These are phyloP conservation scores for Podila epicladia DNA, from an alignment of 192 early-diverging fungal species.

Conservation along the genomic window DNA sequence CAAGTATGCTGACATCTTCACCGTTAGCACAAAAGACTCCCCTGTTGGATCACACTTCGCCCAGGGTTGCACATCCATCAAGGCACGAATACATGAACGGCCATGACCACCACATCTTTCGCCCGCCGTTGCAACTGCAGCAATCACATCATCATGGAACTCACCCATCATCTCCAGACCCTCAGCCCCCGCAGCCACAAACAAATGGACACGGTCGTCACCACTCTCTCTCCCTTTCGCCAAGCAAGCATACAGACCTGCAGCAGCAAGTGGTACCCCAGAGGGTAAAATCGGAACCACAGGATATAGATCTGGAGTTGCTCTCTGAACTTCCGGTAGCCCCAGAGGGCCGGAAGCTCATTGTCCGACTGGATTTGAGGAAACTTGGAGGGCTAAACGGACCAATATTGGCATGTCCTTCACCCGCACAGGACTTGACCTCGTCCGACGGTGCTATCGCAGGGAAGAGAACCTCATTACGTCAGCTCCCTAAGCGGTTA, in stretches of 20 bases:
- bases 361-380: constrained; percentile 37
- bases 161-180: not conserved
- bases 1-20: not conserved
- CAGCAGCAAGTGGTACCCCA: not conserved
- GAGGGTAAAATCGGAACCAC: not conserved
- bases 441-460: no score
- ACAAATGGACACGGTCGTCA: not conserved
- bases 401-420: not conserved
- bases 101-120: not conserved
- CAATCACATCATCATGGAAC: not conserved
- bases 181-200: not conserved
- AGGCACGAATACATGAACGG: not conserved
- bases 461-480: no score
- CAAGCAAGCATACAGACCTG: not conserved
- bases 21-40: not conserved
- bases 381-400: constrained; percentile 10
- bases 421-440: not conserved
- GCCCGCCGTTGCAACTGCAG: not conserved
- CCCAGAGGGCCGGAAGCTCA: constrained; percentile 3
- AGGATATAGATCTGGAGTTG: not conserved
- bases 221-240: not conserved
- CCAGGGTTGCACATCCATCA: not conserved
- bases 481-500: no score
- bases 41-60: not conserved
- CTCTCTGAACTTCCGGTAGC: not conserved